Evolutionary conservation across 2,329 filamentous ascomycete genomes (phyloP), one percentile per base, ranked within the genome.

Genomic region (Penicillium sp.): DNA sequence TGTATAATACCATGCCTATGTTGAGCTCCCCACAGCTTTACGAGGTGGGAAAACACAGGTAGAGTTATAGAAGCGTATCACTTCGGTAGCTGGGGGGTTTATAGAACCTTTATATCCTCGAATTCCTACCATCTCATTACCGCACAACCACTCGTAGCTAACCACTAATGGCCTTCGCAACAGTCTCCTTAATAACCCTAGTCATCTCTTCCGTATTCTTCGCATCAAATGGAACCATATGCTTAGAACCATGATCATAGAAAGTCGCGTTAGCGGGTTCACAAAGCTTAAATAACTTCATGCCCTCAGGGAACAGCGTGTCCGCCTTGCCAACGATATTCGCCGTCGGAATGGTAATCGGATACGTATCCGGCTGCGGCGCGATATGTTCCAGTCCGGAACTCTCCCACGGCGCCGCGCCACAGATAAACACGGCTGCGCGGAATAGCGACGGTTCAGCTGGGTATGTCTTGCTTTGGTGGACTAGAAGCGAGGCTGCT

Each of bases 321-420:
- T 77, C 75, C 61, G 70, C 65, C 46, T 63, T 68, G 0, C 75
- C 75, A 19, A 74, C 72, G 9, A 77, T 68, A 68, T 77, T 70
- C 13, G 73, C 69, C 16, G 75, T 76, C 4, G 73, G 73, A 27
- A 77, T 75, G n/a, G 39, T 53, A 34, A 72, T 63, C 11, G 60
- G 57, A 39, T 63, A 67, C n/a, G 50, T 59, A 48, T 55, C 60
- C 49, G 36, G 57, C 53, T 41, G 29, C 36, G 46, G 54, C 36
- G 21, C 29, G 9, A 70, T 38, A 23, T 56, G 39, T 53, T 61
- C 55, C 53, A 58, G 43, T 15, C 70, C 70, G 4, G 63, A 58
- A 27, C 60, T 46, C 5, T 70, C 66, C 59, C 60, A 72, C 16
- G 70, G 68, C 25, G 44, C 21, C 3, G 59, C 70, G 8, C 60